Conservation (phyloP, 768 basidiomycete genomes). For the Rhodotorula toruloides region DNA sequence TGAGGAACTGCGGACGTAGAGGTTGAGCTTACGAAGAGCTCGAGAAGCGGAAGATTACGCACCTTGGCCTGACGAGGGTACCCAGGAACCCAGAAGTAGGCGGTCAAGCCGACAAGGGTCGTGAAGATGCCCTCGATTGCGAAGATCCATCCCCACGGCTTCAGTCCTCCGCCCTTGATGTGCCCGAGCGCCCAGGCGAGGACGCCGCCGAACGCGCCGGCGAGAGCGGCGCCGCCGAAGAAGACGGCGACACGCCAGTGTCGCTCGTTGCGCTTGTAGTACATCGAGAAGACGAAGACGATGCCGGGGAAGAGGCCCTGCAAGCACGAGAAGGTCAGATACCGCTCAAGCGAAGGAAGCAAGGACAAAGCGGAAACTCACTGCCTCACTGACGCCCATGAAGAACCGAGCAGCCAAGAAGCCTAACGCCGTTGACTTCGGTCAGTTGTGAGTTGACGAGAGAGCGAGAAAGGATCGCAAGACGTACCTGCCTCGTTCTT, state of each 20-base stretch:
- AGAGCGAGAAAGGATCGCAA: no score
- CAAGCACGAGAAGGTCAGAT: not conserved
- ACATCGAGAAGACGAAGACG: slow-evolving; percentile 58
- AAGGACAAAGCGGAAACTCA: slow-evolving; percentile 1
- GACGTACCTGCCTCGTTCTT: slow-evolving; percentile 54
- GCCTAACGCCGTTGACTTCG: no score
- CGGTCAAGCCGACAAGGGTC: slow-evolving; percentile 44
- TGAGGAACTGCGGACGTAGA: slow-evolving; percentile 50
- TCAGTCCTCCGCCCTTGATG: slow-evolving; percentile 39
- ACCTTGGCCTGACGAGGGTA: slow-evolving; percentile 58
- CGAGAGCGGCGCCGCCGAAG: slow-evolving; percentile 57
- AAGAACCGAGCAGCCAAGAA: slow-evolving; percentile 55
- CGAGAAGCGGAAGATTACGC: not conserved
- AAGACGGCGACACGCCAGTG: slow-evolving; percentile 63
- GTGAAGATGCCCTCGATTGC: slow-evolving; percentile 52
- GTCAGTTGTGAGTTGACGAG: no score
- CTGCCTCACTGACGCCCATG: slow-evolving; percentile 10
- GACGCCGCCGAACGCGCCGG: slow-evolving; percentile 35
- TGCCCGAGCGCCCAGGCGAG: slow-evolving; percentile 39
- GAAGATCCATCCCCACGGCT: slow-evolving; percentile 41
- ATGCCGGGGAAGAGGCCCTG: not conserved
- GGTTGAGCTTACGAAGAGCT: no score
- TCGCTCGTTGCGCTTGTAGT: slow-evolving; percentile 58
- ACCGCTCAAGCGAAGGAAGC: not conserved
- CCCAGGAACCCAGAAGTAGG: slow-evolving; percentile 57